Evolutionary conservation across 2,329 filamentous ascomycete species (phyloP).

Genomic region (Lachnellula subtilissima): DNA sequence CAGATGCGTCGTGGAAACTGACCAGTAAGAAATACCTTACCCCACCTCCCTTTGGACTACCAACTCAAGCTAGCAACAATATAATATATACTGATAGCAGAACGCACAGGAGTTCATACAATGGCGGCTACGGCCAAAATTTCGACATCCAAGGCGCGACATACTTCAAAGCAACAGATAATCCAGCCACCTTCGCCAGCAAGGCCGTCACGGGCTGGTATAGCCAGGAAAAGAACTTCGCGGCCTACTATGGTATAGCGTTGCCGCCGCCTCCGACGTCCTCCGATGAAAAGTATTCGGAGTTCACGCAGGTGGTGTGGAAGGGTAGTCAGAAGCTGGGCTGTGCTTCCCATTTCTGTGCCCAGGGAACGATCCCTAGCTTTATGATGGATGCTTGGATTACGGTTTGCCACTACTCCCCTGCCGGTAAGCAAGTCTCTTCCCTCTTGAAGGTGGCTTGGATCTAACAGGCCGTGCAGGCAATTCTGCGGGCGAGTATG

Average conservation of each 20-base stretch:
- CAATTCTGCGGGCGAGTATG: not conserved
- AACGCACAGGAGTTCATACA: conserved; percentile 44
- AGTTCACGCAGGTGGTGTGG: conserved; percentile 73
- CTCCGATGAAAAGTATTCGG: conserved; percentile 59
- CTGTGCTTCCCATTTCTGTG: conserved; percentile 54
- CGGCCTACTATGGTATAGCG: conserved; percentile 52
- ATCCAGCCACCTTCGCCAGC: conserved; percentile 47
- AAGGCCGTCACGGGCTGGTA: conserved; percentile 80
- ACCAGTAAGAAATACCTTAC: conserved; percentile 53
- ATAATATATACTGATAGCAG: not conserved
- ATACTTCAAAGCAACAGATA: conserved; percentile 40
- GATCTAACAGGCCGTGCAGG: not conserved
- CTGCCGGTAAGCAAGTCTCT: not conserved
- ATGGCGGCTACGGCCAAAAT: conserved; percentile 80
- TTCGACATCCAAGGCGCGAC: conserved; percentile 60
- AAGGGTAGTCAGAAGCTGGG: conserved; percentile 54
- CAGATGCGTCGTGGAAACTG: conserved; percentile 67
- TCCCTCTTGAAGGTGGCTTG: not conserved
- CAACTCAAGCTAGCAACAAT: not conserved
- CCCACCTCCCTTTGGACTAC: conserved; percentile 5
- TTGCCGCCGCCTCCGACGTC: conserved; percentile 41
- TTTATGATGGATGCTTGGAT: conserved; percentile 47
- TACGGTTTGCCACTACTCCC: conserved; percentile 85
- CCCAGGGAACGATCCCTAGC: conserved; percentile 37
- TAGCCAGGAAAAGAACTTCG: conserved; percentile 60